Percentiles rank a stretch among this genome's conserved stretches.
Evolutionary conservation across 1,139 yeast genomes (phyloP).

Genomic region (Sugiyamaella sp.): DNA sequence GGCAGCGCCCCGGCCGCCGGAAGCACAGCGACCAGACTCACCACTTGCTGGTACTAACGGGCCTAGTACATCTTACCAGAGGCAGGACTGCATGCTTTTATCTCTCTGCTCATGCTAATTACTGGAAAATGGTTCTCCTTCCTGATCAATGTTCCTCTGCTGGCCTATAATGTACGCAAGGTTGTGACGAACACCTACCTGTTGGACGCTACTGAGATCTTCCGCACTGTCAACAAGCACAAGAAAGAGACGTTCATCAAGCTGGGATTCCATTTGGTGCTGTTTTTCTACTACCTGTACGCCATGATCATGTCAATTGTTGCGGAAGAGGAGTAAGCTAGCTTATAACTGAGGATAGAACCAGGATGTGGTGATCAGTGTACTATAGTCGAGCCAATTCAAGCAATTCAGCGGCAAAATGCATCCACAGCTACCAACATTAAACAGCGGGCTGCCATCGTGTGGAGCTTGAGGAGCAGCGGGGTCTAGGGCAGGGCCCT

Average conservation of each 20-base stretch:
- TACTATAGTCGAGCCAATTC: background rate
- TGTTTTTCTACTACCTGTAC: slow-evolving; percentile 91
- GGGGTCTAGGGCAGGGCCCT: background rate
- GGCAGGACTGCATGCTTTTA: slow-evolving; percentile 73
- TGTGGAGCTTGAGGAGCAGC: background rate
- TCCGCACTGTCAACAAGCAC: slow-evolving; percentile 85
- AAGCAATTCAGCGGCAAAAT: too few species aligned
- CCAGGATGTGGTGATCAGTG: background rate
- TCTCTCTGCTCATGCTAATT: slow-evolving; percentile 66
- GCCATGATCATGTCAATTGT: slow-evolving; percentile 91
- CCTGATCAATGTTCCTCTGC: slow-evolving; percentile 73
- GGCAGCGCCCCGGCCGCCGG: background rate
- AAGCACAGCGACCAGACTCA: background rate
- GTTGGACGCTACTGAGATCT: slow-evolving; percentile 92
- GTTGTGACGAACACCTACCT: slow-evolving; percentile 68
- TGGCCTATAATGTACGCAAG: slow-evolving; percentile 78
- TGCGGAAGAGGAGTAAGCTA: slow-evolving; percentile 25
- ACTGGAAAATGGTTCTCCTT: slow-evolving; percentile 90
- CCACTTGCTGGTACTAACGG: slow-evolving; percentile 5
- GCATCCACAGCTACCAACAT: background rate
- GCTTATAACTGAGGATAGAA: background rate
- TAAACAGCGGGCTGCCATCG: too few species aligned
- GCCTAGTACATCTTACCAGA: slow-evolving; percentile 71
- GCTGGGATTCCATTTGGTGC: slow-evolving; percentile 79
- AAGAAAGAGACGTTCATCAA: slow-evolving; percentile 86